These are phyloP conservation scores for Yamadazyma akitaensis DNA, from an alignment of 805 yeast genomes.

Conservation along the genomic window DNA sequence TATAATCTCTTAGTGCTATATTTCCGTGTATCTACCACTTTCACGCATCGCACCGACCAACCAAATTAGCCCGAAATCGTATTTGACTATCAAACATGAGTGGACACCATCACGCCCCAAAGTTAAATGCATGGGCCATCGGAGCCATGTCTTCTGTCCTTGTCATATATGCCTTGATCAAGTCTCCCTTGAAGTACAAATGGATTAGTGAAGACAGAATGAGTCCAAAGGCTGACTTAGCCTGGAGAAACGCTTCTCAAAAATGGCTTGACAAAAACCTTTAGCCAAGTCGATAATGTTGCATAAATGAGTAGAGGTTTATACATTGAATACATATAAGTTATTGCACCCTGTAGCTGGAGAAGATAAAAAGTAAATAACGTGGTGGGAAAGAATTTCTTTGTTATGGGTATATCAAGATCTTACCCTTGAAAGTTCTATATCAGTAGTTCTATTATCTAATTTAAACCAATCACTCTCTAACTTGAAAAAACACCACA, in stretches of 20 bases:
- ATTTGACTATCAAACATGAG: constrained; percentile 8
- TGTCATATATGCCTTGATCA: constrained; percentile 32
- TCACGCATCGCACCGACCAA: constrained; percentile 10
- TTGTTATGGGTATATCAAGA: not conserved
- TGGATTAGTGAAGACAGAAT: constrained; percentile 41
- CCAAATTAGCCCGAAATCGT: constrained; percentile 4
- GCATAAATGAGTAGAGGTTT: not conserved
- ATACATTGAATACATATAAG: not conserved
- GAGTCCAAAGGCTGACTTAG: constrained; percentile 46
- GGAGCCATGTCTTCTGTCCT: constrained; percentile 43
- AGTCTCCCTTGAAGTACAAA: constrained; percentile 42
- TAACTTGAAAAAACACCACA: constrained; percentile 83
- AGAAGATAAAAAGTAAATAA: not conserved
- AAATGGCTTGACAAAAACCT: constrained; percentile 37
- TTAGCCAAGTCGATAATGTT: not conserved
- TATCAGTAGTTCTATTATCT: constrained; percentile 3
- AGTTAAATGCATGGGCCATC: constrained; percentile 37
- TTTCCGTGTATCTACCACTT: not conserved
- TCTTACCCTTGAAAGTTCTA: constrained; percentile 1
- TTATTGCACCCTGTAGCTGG: not conserved
- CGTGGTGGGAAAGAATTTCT: not conserved
- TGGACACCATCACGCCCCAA: constrained; percentile 34
- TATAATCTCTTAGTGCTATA: not conserved
- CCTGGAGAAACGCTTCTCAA: constrained; percentile 46
- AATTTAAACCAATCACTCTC: constrained; percentile 65